These are phyloP conservation scores for Cyberlindnera xylosilytica DNA, from an alignment of 805 yeast genomes.

Conservation along the genomic window DNA sequence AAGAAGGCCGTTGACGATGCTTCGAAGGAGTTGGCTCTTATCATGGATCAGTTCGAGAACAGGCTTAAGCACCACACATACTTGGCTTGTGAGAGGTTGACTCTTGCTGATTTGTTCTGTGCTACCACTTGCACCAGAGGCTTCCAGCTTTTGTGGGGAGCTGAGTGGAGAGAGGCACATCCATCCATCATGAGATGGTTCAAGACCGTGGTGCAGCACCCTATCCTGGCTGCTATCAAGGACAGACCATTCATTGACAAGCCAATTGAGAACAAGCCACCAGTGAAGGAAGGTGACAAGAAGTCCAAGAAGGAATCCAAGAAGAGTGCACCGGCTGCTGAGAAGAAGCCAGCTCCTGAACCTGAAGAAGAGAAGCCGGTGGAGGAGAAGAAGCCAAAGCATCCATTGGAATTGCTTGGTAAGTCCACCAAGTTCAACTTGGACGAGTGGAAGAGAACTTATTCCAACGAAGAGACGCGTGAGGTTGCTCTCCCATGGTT, in stretches of 20 bases:
- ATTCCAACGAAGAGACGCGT: slow-evolving; percentile 98
- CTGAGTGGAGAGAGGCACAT: slow-evolving; percentile 58
- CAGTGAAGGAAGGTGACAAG: slow-evolving; percentile 61
- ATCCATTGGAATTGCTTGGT: slow-evolving; percentile 86
- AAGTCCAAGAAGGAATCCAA: slow-evolving; percentile 24
- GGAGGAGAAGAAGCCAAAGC: slow-evolving; percentile 76
- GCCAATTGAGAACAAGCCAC: slow-evolving; percentile 65
- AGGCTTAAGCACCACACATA: slow-evolving; percentile 60
- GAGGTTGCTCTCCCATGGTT: slow-evolving; percentile 93
- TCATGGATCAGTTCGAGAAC: slow-evolving; percentile 47
- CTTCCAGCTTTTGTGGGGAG: slow-evolving; percentile 57
- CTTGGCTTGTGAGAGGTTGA: slow-evolving; percentile 64
- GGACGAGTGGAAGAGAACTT: slow-evolving; percentile 94
- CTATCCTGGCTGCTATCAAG: slow-evolving; percentile 47
- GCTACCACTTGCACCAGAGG: slow-evolving; percentile 52
- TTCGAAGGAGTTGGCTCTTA: slow-evolving; percentile 34
- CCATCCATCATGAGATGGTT: slow-evolving; percentile 73
- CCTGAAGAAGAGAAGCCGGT: slow-evolving; percentile 34
- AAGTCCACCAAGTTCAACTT: slow-evolving; percentile 60
- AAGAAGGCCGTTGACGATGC: slow-evolving; percentile 49
- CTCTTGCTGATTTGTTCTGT: slow-evolving; percentile 63
- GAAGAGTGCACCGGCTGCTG: no score
- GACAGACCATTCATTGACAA: slow-evolving; percentile 58
- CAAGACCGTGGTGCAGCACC: slow-evolving; percentile 47
- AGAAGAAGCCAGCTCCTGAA: slow-evolving; percentile 30